Base-by-base conservation (phyloP, 2,329 filamentous ascomycete species). In the Colletotrichum caudatum region DNA sequence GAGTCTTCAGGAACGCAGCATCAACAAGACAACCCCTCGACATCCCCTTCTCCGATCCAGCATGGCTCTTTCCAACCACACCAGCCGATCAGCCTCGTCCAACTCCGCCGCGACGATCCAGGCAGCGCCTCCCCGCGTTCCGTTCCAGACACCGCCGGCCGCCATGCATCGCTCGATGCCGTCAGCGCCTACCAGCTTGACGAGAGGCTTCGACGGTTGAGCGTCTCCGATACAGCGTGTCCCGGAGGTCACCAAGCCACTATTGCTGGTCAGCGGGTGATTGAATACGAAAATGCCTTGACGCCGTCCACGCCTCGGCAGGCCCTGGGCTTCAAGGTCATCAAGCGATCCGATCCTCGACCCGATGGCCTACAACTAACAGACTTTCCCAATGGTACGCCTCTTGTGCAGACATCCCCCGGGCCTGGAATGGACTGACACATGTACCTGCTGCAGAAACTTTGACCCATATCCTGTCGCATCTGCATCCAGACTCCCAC, bases 391-490 rank as follows among this genome's bases (percentile, higher is more conserved):
- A 97, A 97, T 84, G 95, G 95, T 97, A 83, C 76, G 87, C 26
- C 7, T 4, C 14, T 39, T 18, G 2, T 12, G n/a, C 78, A 8
- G 18, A 41, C 18, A 64, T 50, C 60, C 63, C 29, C 44, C 44
- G 39, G n/a, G 20, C 23, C 33, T 48, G 29, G 57, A 54, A 64
- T 64, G 69, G 39, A 46, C 64, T 63, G 18, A 64, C 41, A 23
- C 11, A 18, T 44, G 7, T 57, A 58, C 74, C 20, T 56, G 33
- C 60, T 69, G 46, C 81, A 98, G 96, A 99, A 86, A 91, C 98
- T 69, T 82, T 98, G 81, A 97, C 94, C 14, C 94, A 98, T 77
- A 91, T 97, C 41, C 84, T 98, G 69, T 97, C 96, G 50, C 93
- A 98, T 83, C 86, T 99, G 64, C 92, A 95, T 63, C 94, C 95